Base-by-base conservation (phyloP, 2,329 filamentous ascomycete species). In the Diaporthe vaccinii region DNA sequence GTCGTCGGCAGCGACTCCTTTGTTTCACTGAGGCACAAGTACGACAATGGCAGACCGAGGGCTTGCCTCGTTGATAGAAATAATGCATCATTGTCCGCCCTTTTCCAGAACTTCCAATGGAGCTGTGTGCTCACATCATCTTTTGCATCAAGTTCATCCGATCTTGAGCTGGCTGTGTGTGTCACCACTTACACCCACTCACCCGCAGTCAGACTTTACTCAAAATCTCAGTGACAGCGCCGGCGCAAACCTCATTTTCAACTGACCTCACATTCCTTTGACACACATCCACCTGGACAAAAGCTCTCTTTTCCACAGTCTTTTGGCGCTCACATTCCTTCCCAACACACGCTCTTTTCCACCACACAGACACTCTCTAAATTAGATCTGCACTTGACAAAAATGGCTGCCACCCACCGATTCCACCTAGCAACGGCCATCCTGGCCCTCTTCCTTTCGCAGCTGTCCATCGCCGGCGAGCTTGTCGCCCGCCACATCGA, bases 401-500 rank as follows among this genome's bases (percentile, higher is more conserved):
- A 22, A 28, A 69, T 69, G 65, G 49, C 49, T n/a, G 0, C n/a
- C 34, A 22, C 17, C 1, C 22, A 46, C 10, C 46, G 34, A 12
- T 8, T 55, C 0, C 34, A 69, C n/a, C 5, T 74, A n/a, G 51
- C 58, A n/a, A 31, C 6, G 28, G 58, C 53, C 51, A 20, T 17
- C n/a, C 1, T 73, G 53, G 46, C 44, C 44, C 41, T 46, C 17
- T 49, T 76, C 7, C 9, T 72, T 10, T 14, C 34, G 9, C 58
- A 65, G 49, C 36, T 34, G 2, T 28, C 28, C 22, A n/a, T 59
- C 46, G 69, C 68, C 9, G 46, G 39, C 25, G 69, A 58, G 46
- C 41, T 44, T 22, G 55, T 65, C 3, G 44, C 51, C 53, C 73
- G 75, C 46, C 93, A 95, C 82, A 90, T 95, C 85, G 85, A 87